Evolutionary conservation across 805 yeast species (phyloP).

Genomic region (Millerago galiae): DNA sequence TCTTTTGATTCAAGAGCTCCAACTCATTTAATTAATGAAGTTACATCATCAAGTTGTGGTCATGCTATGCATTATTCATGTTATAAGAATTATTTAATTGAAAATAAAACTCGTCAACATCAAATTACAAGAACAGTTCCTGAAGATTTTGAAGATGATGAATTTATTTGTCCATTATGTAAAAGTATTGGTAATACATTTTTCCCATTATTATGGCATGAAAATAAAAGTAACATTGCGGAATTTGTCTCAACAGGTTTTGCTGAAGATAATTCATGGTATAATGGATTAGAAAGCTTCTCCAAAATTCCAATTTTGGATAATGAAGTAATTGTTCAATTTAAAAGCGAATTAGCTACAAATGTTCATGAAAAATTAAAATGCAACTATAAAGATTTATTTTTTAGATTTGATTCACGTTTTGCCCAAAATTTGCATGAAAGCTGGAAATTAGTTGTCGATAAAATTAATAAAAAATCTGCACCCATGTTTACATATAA

Average conservation of each 20-base stretch:
- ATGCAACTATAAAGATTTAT: slow-evolving; percentile 3
- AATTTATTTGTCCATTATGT: slow-evolving; percentile 86
- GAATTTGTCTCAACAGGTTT: slow-evolving; percentile 8
- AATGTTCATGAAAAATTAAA: slow-evolving; percentile 5
- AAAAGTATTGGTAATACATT: slow-evolving; percentile 80
- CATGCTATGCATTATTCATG: slow-evolving; percentile 90
- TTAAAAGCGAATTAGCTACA: slow-evolving; percentile 11
- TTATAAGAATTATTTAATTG: slow-evolving; percentile 53
- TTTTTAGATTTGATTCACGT: slow-evolving; percentile 2
- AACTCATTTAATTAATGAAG: slow-evolving; percentile 6
- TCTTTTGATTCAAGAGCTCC: slow-evolving; percentile 48
- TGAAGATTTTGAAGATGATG: slow-evolving; percentile 61
- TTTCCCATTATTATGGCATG: slow-evolving; percentile 63
- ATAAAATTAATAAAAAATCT: slow-evolving; percentile 29
- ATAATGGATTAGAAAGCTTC: slow-evolving; percentile 11
- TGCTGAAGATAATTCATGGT: slow-evolving; percentile 13
- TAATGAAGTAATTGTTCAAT: neutral
- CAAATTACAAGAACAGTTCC: slow-evolving; percentile 83
- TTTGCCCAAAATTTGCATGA: slow-evolving; percentile 8
- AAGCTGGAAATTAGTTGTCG: slow-evolving; percentile 5
- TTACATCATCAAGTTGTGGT: slow-evolving; percentile 68
- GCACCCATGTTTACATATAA: slow-evolving; percentile 20
- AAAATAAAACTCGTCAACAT: slow-evolving; percentile 48
- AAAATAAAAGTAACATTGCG: slow-evolving; percentile 31
- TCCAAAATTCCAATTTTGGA: slow-evolving; percentile 6